A percentile compares a stretch with the other conserved stretches of the same genome.
Evolutionary conservation across 805 yeast species (phyloP).

Genomic region (Debaryomyces prosopidis): DNA sequence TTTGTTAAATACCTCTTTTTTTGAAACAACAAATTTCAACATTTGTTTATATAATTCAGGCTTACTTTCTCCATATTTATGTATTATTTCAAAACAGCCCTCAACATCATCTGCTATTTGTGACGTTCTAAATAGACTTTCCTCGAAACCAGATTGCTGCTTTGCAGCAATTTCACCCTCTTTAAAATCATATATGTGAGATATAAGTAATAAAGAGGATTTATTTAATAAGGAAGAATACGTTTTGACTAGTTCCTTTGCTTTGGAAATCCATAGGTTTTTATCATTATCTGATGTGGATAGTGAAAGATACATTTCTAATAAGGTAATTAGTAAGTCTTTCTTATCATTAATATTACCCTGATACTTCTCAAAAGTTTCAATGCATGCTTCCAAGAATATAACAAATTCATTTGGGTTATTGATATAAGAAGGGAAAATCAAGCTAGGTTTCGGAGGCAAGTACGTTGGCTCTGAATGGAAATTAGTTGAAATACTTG

Average conservation of each 20-base stretch:
- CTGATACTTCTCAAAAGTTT: conserved; percentile 72
- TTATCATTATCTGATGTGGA: conserved; percentile 38
- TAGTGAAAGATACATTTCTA: conserved; percentile 74
- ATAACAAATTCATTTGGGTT: conserved; percentile 88
- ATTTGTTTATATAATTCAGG: conserved; percentile 69
- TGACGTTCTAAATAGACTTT: conserved; percentile 66
- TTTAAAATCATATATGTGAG: conserved; percentile 56
- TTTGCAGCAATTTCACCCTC: conserved; percentile 48
- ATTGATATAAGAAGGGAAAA: conserved; percentile 83
- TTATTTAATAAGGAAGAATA: conserved; percentile 55
- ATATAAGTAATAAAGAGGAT: conserved; percentile 53
- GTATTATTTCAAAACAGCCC: conserved; percentile 57
- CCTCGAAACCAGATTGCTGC: conserved; percentile 46
- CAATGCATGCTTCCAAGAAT: conserved; percentile 88
- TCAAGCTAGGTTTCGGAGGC: conserved; percentile 87
- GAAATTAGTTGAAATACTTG: conserved; percentile 6
- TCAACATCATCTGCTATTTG: conserved; percentile 58
- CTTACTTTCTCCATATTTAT: conserved; percentile 59
- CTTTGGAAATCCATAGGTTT: conserved; percentile 65
- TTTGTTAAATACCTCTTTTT: conserved; percentile 47
- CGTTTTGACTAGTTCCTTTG: conserved; percentile 49
- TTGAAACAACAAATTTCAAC: conserved; percentile 60
- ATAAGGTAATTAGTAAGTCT: conserved; percentile 74
- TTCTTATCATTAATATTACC: conserved; percentile 68
- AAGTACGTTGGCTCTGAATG: conserved; percentile 64